These are phyloP conservation scores for Cytospora mali DNA, from an alignment of 2,329 filamentous ascomycete genomes.

Conservation along the genomic window DNA sequence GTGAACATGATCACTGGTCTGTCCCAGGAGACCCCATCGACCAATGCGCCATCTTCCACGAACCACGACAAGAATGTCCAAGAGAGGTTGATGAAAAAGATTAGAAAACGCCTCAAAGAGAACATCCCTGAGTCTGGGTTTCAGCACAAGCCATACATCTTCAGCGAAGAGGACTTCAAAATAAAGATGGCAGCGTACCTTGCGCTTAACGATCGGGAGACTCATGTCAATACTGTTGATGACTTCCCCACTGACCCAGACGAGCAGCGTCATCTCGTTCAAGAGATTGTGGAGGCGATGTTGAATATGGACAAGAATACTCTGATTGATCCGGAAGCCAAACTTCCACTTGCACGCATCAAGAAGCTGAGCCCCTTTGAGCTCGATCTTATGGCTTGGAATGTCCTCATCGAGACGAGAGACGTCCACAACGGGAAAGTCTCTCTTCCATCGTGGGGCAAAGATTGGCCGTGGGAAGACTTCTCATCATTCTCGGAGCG, in stretches of 20 bases:
- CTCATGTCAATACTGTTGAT: background rate
- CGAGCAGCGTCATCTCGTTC: background rate
- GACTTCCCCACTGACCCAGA: slow-evolving; percentile 3
- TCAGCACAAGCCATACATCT: background rate
- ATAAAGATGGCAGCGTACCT: slow-evolving; percentile 3
- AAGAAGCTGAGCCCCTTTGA: slow-evolving; percentile 7
- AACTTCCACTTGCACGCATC: background rate
- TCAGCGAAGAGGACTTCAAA: slow-evolving; percentile 1
- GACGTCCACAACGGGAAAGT: background rate
- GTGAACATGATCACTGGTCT: background rate
- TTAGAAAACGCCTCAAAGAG: background rate
- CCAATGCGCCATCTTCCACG: background rate
- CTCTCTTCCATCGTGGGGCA: slow-evolving; percentile 12
- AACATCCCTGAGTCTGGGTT: background rate
- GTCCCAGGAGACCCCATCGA: background rate
- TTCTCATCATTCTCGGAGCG: background rate
- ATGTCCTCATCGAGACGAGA: slow-evolving; percentile 7
- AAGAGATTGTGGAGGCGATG: slow-evolving; percentile 5
- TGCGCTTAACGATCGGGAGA: background rate
- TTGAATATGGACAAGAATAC: background rate
- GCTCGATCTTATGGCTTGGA: slow-evolving; percentile 14
- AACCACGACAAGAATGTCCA: background rate
- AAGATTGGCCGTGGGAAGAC: background rate
- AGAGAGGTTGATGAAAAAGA: background rate
- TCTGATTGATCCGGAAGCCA: background rate